Base-by-base conservation (phyloP, 345 rosid genomes). In the Citrus reticulata region DNA sequence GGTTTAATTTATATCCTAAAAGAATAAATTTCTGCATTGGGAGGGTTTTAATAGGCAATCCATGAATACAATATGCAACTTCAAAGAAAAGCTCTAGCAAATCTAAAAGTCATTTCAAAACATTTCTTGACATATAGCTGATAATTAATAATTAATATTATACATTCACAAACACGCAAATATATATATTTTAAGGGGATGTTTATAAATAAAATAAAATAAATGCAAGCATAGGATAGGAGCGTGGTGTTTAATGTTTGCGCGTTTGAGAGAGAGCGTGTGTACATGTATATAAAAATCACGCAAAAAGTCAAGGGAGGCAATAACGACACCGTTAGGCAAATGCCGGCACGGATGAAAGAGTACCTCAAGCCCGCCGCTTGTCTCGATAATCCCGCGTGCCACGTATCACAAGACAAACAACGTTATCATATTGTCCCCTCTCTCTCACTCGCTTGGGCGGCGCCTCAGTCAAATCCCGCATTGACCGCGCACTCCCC, bases 401-500 rank as follows among this genome's bases (percentile, higher is more conserved):
- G 84, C 84, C 93, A 90, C 91, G 90, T 80, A 76, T n/a, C 55
- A 63, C 72, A 68, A 16, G 77, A 81, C 51, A 54, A 54, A 54
- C 85, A 84, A 75, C 70, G 76, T 78, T 69, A 80, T 75, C 80
- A 68, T 74, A 7, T 74, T 88, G 82, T 88, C 79, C 55, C 80
- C 79, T 29, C 72, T 42, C 78, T 72, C 77, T 30, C 16, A 65
- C 19, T 70, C 29, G 75, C 70, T 66, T 69, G 85, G 91, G 87
- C 87, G 86, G 87, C 88, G 84, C 79, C 81, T 70, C 80, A 78
- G 88, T 84, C 88, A 87, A 81, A 78, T n/a, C 78, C 66, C 72
- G 68, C 70, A 51, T 79, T 83, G 85, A 87, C 90, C 82, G 74
- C 67, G 74, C 67, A 35, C 77, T 68, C 40, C 80, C 90, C 51